These are phyloP conservation scores for Diaporthe caulivora DNA, from an alignment of 2,329 filamentous ascomycete species.

Conservation along the genomic window DNA sequence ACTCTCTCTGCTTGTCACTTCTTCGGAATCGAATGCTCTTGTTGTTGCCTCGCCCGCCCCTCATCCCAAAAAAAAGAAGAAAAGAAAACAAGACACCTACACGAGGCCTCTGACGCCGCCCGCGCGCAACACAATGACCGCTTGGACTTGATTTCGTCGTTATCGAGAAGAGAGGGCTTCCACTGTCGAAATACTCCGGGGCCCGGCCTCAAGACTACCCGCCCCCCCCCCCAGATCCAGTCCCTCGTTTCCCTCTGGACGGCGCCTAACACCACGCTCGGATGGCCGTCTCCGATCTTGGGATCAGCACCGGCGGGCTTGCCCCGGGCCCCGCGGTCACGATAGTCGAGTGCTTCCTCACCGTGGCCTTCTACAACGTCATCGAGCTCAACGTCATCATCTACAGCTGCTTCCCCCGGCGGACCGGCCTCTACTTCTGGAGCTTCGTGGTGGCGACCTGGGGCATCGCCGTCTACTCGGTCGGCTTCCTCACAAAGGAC, in stretches of 20 bases:
- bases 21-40: neutral
- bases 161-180: conserved; percentile 6
- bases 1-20: neutral
- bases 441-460: conserved; percentile 29
- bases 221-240: too few relatives aligned
- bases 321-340: conserved; percentile 5
- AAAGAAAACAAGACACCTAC: neutral
- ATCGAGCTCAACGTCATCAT: conserved; percentile 29
- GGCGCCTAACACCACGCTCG: neutral
- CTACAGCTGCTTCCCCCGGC: conserved; percentile 28
- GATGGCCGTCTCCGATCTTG: conserved; percentile 24
- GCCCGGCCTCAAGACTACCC: conserved; percentile 2
- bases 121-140: neutral
- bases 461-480: conserved; percentile 27
- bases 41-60: neutral
- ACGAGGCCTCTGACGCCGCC: neutral
- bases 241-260: neutral
- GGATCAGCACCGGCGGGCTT: conserved; percentile 20
- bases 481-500: conserved; percentile 29
- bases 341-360: conserved; percentile 28
- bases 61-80: too few relatives aligned
- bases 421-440: conserved; percentile 32
- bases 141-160: neutral
- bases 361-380: conserved; percentile 28
- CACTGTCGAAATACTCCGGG: neutral